Base-by-base conservation (phyloP, 2,329 filamentous ascomycete genomes). In the Sphaerulina vaccinii region DNA sequence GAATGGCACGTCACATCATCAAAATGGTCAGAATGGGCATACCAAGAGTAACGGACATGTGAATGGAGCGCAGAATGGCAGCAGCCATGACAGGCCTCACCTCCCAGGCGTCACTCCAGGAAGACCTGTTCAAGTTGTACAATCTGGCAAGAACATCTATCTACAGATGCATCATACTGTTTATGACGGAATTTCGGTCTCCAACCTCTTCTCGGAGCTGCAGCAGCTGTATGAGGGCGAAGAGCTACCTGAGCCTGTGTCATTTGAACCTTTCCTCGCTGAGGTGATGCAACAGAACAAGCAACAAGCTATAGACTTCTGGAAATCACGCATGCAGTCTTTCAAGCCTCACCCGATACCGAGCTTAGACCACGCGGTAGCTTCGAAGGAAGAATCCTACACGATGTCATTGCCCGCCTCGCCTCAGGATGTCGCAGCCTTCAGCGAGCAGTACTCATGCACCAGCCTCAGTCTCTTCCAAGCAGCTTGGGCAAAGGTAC, bases 151-250 rank as follows among this genome's bases (percentile, higher is more conserved):
- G 13, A 21, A 52, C 21, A 51, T 81, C 5, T 58, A 78, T 2
- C 71, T 85, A 41, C 74, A 74, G 18, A 83, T 83, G 61, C 90
- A 96, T 62, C 91, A 96, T 70, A 88, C 89, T 1, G 73, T 96
- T 0, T 95, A 96, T 62, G 91, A 96, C 69, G 91, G 87, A 0
- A 83, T 86, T 29, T 89, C 90, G 0, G 86, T 96, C 63, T 73
- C 78, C 1, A 75, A 77, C 7, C 73, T 96, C 0, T 77, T 92
- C 19, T 69, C 79, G 0, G 90, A 96, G 62, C 73, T 95, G 1
- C 83, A 93, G 61, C 66, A 73, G 1, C 56, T 81, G 2, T 82
- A 85, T 27, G 55, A 68, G 1, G 78, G 75, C 0, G 46, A 70
- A 0, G 6, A 61, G 0, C 70, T 93, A 1, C 69, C 73, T 0